Base-by-base conservation (phyloP, 2,329 filamentous ascomycete species). In the Ambrosiella beaveri region DNA sequence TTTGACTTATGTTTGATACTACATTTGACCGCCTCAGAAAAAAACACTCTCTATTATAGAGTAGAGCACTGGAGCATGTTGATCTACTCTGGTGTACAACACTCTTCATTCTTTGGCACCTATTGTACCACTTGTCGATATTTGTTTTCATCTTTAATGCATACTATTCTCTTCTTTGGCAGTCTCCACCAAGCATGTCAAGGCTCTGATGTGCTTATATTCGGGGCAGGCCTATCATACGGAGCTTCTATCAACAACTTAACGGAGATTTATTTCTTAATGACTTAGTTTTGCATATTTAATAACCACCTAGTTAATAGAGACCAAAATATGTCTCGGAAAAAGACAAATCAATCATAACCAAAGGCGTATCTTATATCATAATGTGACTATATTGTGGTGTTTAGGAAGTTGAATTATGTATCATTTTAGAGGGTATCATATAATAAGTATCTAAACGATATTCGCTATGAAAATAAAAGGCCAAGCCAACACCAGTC, bases 261-360 rank as follows among this genome's bases (percentile, higher is more conserved):
- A 19, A 57, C 55, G 45, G 51, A 38, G 35, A 36, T 57, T 51
- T 51, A 39, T 54, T 40, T 39, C 49, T 51, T 39, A 40, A 41
- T 39, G 36, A 39, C 38, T 13, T 41, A 11, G 12, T 39, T 54
- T 54, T 39, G 9, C 17, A 15, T 13, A 39, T 19, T 57, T 38
- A 17, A 38, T 47, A 17, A 47, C n/a, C 17, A 47, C 35, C n/a
- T 27, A 57, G 19, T 12, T 56, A 54, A 41, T 49, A 54, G 19
- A 39, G 27, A 44, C 27, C 41, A 17, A 41, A n/a, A 40, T 56
- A 19, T 27, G 17, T 51, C 19, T 51, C 47, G 15, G 35, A 19
- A 51, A n/a, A 51, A 27, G 35, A 51, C 27, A 35, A 35, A 35
- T 36, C 36, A 9, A 36, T 19, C 19, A 51, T 35, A 27, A 27